Evolutionary conservation across 2,329 filamentous ascomycete genomes (phyloP), one percentile per base, ranked within the genome.

Genomic region (Aspergillus terreus): DNA sequence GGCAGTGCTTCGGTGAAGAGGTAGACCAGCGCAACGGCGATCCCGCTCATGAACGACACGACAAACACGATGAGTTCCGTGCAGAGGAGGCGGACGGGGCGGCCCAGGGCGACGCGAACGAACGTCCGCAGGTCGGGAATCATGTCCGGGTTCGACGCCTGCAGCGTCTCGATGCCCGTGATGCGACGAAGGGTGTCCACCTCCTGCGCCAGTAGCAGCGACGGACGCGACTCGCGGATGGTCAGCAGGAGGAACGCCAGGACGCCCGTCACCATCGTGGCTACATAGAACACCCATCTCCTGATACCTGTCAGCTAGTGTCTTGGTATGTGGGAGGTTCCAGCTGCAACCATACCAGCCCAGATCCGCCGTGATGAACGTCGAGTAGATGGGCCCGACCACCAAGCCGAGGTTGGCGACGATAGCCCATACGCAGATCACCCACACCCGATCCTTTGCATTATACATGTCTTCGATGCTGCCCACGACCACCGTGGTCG

Each of bases 391-490:
- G 4, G 77, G 76, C 0, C 76, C 77, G 3, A 76, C 47, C 5
- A 71, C 66, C 10, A 79, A 55, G 0, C 74, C 78, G 5, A 75
- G 57, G 2, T 74, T 77, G 1, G 74, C 69, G 7, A 67, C 67
- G 19, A 69, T 63, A 27, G 72, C 71, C 76, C 77, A 79, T 6
- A 71, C 58, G 49, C 73, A 74, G 7, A 80, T 66, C 12, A 75
- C 60, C 75, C 75, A 79, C 6, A 78, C 71, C 12, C 77, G 68
- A n/a, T 64, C 65, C 49, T 68, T 66, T 2, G 70, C 67, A 50
- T 77, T 72, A 64, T 72, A 79, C 60, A 80, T 71, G 53, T 80
- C 77, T 52, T 80, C 77, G 30, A 79, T 69, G 46, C 73, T 77
- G 1, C 78, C 76, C 0, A 73, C 69, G 7, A 75, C 71, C 5